Evolutionary conservation across 352 stramenopile genomes (phyloP), one percentile per base, ranked within the genome.

Genomic region (Plasmopara muralis): DNA sequence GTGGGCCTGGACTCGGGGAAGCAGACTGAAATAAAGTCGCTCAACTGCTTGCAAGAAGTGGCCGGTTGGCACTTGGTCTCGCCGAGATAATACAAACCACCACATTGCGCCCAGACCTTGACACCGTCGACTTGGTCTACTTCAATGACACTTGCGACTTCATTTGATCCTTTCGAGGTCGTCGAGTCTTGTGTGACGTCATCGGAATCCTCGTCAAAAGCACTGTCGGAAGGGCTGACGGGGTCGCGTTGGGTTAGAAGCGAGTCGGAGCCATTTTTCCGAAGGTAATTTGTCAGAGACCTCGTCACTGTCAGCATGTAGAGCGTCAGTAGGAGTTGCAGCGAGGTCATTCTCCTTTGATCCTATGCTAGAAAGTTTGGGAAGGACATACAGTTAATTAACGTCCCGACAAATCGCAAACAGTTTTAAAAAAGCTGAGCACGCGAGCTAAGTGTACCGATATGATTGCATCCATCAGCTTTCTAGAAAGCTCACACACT

Each of bases 1-100:
- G 59, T 67, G 6, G 59, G 59, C 16, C 55, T 50, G 5, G 55
- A 55, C 28, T 68, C 55, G 12, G 60, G 60, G 60, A 68, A 68
- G 45, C 61, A 69, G 37, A 69, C 52, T 31, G 61, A 69, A 43
- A 69, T 69, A 42, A 56, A 69, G 8, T 61, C 50, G 48, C 61
- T 69, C 34, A 69, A 18, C 39, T 62, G 25, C 29, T 62, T 69
- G 56, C 61, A 69, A 28, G 61, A 65, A 9, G 61, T 69, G 47
- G 52, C 38, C 39, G 20, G 47, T 20, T 52, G 40, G 44, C 61
- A 69, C 42, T 61, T 44, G 31, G 61, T 69, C 31, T 59, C 38
- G n/a, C 61, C 61, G 10, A 61, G 35, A 41, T 65, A 65, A 45
- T 65, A 69, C 20, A 69, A 30, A 2, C 61, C 61, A 15, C 61